Evolutionary conservation across 768 basidiomycete species (phyloP).

Genomic region (Ramaria rubella): DNA sequence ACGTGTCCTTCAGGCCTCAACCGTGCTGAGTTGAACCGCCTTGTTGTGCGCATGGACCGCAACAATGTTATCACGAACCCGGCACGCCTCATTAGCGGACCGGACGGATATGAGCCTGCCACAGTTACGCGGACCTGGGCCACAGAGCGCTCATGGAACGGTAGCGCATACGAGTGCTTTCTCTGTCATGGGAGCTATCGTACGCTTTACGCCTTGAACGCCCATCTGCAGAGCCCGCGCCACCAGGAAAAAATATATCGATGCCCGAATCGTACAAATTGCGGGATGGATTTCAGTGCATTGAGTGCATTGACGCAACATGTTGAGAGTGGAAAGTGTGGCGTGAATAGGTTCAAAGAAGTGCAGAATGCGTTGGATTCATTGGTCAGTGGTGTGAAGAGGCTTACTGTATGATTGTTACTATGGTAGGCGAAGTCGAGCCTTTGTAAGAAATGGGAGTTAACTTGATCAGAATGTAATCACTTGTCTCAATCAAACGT

Average conservation of each 20-base stretch:
- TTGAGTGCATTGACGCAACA: conserved; percentile 59
- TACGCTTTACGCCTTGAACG: conserved; percentile 43
- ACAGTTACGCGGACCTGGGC: conserved; percentile 19
- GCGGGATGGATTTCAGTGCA: conserved; percentile 37
- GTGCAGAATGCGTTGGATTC: conserved; percentile 35
- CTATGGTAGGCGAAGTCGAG: not conserved
- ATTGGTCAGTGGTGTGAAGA: conserved; percentile 15
- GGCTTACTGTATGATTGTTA: not conserved
- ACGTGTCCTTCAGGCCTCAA: conserved; percentile 44
- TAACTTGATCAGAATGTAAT: too few species aligned
- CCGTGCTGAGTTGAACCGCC: conserved; percentile 33
- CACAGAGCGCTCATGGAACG: conserved; percentile 38
- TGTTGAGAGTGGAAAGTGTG: conserved; percentile 58
- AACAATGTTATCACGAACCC: conserved; percentile 50
- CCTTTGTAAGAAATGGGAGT: too few species aligned
- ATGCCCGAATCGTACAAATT: conserved; percentile 41
- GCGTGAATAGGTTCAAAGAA: conserved; percentile 40
- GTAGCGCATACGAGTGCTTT: conserved; percentile 51
- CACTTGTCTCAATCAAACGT: too few species aligned
- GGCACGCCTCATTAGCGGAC: conserved; percentile 39
- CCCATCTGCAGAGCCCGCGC: conserved; percentile 56
- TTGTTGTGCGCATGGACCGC: conserved; percentile 38
- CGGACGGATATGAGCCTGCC: conserved; percentile 12
- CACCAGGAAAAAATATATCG: conserved; percentile 49
- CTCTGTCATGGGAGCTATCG: conserved; percentile 44